Base-by-base conservation (phyloP, 495 filamentous ascomycete genomes). In the Podospora conica region DNA sequence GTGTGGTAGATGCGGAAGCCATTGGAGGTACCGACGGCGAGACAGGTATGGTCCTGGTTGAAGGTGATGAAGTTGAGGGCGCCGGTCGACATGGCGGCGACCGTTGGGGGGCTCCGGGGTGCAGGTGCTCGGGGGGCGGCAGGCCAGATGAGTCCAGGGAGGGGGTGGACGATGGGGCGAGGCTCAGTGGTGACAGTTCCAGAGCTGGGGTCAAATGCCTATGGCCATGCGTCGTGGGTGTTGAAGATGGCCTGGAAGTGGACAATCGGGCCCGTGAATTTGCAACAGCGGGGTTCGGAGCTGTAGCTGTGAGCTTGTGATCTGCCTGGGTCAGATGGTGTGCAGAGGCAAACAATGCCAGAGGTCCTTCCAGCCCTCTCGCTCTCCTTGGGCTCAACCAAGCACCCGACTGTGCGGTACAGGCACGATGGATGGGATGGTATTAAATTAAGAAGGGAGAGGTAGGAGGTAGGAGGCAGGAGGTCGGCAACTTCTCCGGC, bases 31-130 rank as follows among this genome's bases (percentile, higher is more conserved):
- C 90, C 94, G 68, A 97, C 92, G 80, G 93, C 95, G 66, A 98
- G 82, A 75, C 92, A 92, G 84, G 91, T 96, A 83, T 96, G 91
- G 83, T 98, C 95, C 80, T 98, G 95, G 79, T 98, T 98, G 79
- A 98, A 98, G 20, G 93, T 98, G 72, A 98, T 91, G 75, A 94
- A 98, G 76, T 98, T 98, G 84, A 98, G 94, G 3, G 87, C 83
- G 78, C 88, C 77, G 67, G 67, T 75, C 66, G 80, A 72, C 80
- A 82, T 83, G 66, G 59, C 66, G 69, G 65, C 65, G 60, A 55
- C 20, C 25, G 25, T 28, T 60, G 20, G 20, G 28, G 21, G 27
- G 27, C 22, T 29, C 20, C 54, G 25, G 25, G 40, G n/a, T n/a
- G n/a, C n/a, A n/a, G n/a, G n/a, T n/a, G n/a, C n/a, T n/a, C n/a